phyloP scores from a whole-genome alignment of 1,284 basidiomycete genomes.

The Heliocybe sulcata region DNA sequence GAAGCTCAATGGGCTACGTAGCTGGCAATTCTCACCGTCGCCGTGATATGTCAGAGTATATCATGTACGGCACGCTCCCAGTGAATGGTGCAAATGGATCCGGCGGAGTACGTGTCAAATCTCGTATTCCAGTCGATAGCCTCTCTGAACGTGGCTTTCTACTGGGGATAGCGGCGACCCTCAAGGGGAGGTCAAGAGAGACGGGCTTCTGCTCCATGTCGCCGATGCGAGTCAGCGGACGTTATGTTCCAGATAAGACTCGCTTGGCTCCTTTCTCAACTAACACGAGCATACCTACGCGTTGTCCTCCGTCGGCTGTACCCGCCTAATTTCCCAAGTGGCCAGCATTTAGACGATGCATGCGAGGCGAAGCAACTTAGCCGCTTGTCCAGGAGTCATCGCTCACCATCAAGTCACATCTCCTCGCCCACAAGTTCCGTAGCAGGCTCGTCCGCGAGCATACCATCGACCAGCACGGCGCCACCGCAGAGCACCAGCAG shows the following conservation, averaged over 20 bases:
- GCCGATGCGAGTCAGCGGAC: neutral
- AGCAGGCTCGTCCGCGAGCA: neutral
- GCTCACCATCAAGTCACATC: neutral
- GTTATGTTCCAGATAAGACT: neutral
- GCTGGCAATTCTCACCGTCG: too few relatives aligned
- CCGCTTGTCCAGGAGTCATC: neutral
- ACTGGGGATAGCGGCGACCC: neutral
- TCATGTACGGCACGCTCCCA: neutral
- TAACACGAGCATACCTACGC: neutral
- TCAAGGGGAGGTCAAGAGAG: neutral
- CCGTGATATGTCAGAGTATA: neutral
- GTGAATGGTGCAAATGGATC: neutral
- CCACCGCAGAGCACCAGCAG: neutral
- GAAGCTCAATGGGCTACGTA: too few relatives aligned
- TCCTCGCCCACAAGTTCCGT: neutral
- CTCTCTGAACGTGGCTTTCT: neutral
- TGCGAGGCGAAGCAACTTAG: neutral
- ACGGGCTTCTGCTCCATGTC: neutral
- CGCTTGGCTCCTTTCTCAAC: neutral
- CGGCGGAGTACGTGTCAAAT: neutral
- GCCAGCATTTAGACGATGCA: neutral
- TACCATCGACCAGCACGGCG: neutral
- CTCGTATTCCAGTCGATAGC: neutral
- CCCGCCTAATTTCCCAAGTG: neutral
- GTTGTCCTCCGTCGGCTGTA: neutral